Conservation (phyloP, 352 stramenopile species). For the Globisporangium camurandrum region DNA sequence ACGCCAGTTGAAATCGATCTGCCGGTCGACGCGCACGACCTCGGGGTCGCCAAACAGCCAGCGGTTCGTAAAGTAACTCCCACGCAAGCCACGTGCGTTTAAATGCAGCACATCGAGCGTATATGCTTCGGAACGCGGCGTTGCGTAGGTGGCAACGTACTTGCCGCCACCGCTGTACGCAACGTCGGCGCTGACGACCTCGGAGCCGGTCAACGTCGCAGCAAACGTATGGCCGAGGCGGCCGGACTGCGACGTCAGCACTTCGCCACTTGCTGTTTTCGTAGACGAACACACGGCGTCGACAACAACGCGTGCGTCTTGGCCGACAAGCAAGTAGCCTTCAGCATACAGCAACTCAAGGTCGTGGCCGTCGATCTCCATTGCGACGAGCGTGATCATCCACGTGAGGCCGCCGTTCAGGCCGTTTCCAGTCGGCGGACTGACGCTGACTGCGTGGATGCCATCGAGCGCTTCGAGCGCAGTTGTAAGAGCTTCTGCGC, state of each 20-base stretch:
- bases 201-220: constrained; percentile 40
- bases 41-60: constrained; percentile 88
- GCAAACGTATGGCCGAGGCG: constrained; percentile 64
- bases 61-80: constrained; percentile 94
- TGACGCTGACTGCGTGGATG: constrained; percentile 72
- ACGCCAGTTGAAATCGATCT: constrained; percentile 93
- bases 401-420: constrained; percentile 64
- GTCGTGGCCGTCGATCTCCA: constrained; percentile 31
- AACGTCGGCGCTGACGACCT: constrained; percentile 54
- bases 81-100: constrained; percentile 73
- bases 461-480: constrained; percentile 64
- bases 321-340: constrained; percentile 62
- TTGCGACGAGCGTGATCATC: constrained; percentile 81
- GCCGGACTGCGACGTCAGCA: constrained; percentile 31
- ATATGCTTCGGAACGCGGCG: constrained; percentile 82
- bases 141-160: constrained; percentile 87
- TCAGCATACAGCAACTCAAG: constrained; percentile 73
- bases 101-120: constrained; percentile 76
- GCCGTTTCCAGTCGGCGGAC: constrained; percentile 13
- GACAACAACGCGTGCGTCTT: constrained; percentile 33
- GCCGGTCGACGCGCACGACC: constrained; percentile 78
- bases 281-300: constrained; percentile 33
- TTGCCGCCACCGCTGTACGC: constrained; percentile 52
- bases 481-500: constrained; percentile 30
- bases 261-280: constrained; percentile 24